Evolutionary conservation across 768 basidiomycete genomes (phyloP), one percentile per base, ranked within the genome.

Genomic region (Tricholoma flavovirens): DNA sequence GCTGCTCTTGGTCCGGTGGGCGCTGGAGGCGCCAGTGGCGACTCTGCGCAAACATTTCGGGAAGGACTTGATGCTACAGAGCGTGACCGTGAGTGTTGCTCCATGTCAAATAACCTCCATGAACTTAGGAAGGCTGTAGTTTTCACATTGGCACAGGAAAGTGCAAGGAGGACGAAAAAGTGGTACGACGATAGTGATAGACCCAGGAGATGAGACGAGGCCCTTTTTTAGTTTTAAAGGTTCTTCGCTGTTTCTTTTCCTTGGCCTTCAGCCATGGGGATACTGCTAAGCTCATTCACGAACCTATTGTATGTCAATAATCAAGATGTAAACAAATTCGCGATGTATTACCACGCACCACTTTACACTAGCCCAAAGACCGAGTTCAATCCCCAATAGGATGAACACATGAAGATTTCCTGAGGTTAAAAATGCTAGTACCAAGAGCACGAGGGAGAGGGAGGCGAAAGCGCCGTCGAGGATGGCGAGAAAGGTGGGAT

Each of bases 51-150:
- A 60, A 73, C 81, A 11, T 98, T 98, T 65, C 77, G 92, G 60
- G 94, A 96, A 68, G 95, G 94, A 1, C 80, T 98, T 57, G 94
- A 98, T 54, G 84, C 82, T n/a, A 91, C 90, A 12, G 94, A 98
- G 68, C 81, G 95, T 60, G 93, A 96, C 76, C 62, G 94, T 96
- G 67, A 77, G 86, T 76, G n/a, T 45, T 17, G n/a, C 21, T 30
- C 26, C 17, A 49, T 10, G 9, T 26, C 26, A 30, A 29, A 14
- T n/a, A n/a, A n/a, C 38, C 29, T 30, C 11, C 22, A 48, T 40
- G 24, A 46, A 29, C 53, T 62, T 36, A 61, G 38, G 22, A n/a
- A 14, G 24, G 22, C 10, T 15, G 21, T 24, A 97, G 94, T 97
- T 56, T 97, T 96, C 69, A 73, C 82, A 10, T 73, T 92, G 59